phyloP scores from a whole-genome alignment of 768 basidiomycete species.

The Lentinula aciculospora region DNA sequence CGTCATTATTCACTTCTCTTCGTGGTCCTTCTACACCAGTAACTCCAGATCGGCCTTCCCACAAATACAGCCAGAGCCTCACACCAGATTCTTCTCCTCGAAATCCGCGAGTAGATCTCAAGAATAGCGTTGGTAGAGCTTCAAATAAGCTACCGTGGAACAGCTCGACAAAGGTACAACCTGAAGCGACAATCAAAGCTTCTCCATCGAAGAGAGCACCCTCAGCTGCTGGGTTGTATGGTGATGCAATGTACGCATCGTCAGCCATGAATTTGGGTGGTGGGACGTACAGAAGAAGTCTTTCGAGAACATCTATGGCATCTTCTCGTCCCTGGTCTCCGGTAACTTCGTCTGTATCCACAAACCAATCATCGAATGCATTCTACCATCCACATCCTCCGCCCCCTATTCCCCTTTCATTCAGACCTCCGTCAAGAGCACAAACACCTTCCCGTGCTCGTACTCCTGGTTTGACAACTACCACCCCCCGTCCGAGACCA shows the following conservation, averaged over 20 bases:
- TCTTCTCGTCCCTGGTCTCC: conserved; percentile 83
- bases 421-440: conserved; percentile 31
- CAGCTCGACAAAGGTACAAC: conserved; percentile 69
- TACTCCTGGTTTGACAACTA: conserved; percentile 22
- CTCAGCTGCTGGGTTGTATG: conserved; percentile 38
- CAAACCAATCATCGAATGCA: conserved; percentile 46
- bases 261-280: conserved; percentile 39
- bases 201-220: conserved; percentile 46
- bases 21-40: conserved; percentile 38
- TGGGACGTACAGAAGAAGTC: conserved; percentile 50
- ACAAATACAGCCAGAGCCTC: conserved; percentile 67
- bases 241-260: conserved; percentile 25
- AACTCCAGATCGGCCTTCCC: conserved; percentile 54
- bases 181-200: conserved; percentile 44
- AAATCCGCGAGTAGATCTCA: conserved; percentile 31
- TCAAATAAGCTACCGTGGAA: conserved; percentile 49
- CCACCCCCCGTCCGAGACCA: conserved; percentile 63
- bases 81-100: conserved; percentile 66
- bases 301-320: conserved; percentile 69
- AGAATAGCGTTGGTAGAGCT: conserved; percentile 25
- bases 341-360: conserved; percentile 64
- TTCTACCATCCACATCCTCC: not conserved
- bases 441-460: conserved; percentile 43
- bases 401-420: conserved; percentile 30
- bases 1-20: conserved; percentile 55